phyloP scores from a whole-genome alignment of 306 rosid species.

The Calophaca sinica region DNA sequence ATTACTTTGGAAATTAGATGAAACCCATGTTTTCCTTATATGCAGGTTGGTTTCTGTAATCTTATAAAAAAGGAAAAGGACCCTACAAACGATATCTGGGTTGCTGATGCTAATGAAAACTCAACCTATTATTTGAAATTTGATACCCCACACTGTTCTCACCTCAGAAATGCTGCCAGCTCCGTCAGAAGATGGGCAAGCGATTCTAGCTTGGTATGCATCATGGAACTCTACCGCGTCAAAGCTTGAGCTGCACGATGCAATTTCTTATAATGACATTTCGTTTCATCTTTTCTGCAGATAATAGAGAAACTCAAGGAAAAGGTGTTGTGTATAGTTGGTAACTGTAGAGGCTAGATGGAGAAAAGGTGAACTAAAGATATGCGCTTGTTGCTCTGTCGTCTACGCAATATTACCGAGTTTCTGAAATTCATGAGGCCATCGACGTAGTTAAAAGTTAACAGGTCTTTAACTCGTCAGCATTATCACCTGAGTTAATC shows the following conservation, averaged over 20 bases:
- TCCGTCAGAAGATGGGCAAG: constrained; percentile 72
- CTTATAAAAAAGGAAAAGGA: constrained; percentile 77
- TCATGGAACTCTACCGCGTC: constrained; percentile 24
- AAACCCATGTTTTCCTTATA: constrained; percentile 9
- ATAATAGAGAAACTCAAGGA: constrained; percentile 53
- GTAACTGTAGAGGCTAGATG: constrained; percentile 46
- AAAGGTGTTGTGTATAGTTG: constrained; percentile 44
- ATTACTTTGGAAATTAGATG: background rate
- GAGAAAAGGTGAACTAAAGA: background rate
- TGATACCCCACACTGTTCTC: constrained; percentile 65
- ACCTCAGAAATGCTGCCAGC: constrained; percentile 69
- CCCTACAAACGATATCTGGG: constrained; percentile 70
- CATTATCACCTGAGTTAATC: background rate
- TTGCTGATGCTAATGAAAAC: constrained; percentile 80
- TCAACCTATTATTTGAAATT: constrained; percentile 71
- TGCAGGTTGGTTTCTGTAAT: constrained; percentile 89
- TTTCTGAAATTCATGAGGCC: constrained; percentile 21
- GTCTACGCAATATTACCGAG: background rate
- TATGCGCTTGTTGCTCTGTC: constrained; percentile 23
- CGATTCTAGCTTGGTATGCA: constrained; percentile 57
- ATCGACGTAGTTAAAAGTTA: constrained; percentile 22
- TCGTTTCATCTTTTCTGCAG: constrained; percentile 55
- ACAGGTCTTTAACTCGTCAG: background rate
- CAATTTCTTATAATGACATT: constrained; percentile 30
- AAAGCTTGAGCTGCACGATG: constrained; percentile 27